Conservation (phyloP, 2,329 filamentous ascomycete species). For the Tolypocladium inflatum region DNA sequence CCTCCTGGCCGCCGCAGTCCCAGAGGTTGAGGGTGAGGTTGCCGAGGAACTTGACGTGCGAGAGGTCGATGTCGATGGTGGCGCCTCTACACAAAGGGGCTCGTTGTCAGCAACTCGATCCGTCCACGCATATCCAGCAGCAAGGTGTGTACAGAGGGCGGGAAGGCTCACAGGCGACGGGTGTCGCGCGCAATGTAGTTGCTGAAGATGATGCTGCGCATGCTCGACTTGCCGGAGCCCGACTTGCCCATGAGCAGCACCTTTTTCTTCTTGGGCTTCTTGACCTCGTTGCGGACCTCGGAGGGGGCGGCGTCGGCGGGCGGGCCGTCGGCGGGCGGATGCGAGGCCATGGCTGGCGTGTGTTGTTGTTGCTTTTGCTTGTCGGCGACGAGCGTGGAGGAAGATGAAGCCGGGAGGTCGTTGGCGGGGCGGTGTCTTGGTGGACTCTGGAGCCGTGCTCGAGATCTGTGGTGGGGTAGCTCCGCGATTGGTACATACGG, state of each 20-base stretch:
- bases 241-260: conserved; percentile 90
- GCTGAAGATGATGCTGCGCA: conserved; percentile 98
- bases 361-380: not conserved
- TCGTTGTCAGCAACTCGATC: not conserved
- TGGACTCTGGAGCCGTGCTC: not conserved
- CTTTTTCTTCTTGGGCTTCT: conserved; percentile 76
- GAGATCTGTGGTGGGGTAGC: not conserved
- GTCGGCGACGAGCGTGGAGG: not conserved
- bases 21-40: conserved; percentile 95
- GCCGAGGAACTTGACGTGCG: conserved; percentile 96
- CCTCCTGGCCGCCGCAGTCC: conserved; percentile 98
- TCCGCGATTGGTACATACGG: not conserved
- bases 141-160: not conserved
- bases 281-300: conserved; percentile 40
- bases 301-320: conserved; percentile 1
- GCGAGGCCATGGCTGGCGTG: conserved; percentile 5
- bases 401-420: not conserved
- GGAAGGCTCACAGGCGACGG: conserved; percentile 53
- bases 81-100: conserved; percentile 51
- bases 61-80: conserved; percentile 97
- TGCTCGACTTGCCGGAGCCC: conserved; percentile 94
- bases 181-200: conserved; percentile 98
- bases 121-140: not conserved
- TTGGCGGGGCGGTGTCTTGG: not conserved
- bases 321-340: not conserved